Evolutionary conservation across 129 eudicot genomes (phyloP), one percentile per base, ranked within the genome.

Genomic region (Erigeron canadensis): DNA sequence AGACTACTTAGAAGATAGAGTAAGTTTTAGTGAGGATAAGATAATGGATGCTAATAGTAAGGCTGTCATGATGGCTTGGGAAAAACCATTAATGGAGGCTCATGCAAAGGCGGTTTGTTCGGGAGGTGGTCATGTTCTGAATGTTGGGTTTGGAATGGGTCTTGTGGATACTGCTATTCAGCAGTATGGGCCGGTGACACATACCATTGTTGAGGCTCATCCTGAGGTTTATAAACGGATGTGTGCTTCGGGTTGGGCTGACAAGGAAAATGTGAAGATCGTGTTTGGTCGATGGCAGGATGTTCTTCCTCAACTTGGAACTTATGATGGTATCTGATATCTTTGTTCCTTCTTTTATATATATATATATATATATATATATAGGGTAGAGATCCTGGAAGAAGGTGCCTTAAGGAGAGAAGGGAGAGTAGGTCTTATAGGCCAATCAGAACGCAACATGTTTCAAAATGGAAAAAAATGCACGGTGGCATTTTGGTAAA

Each of bases 41-140:
- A 79, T 94, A 58, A 90, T 94, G 99, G 99, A 94, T 69, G 71
- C 99, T 6, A 69, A 86, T 66, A 87, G 92, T 84, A 90, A 94
- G 75, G 99, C 97, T 59, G 83, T 94, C 19, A 90, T 94, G 99
- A 94, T 94, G 96, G 99, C 88, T 18, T 89, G 96, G 96, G 98
- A 93, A 87, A 87, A 84, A 76, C 96, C 96, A 55, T 71, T 89
- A 58, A 93, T 93, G 98, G 98, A 89, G 60, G 96, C 98, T 78
- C 98, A 93, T 75, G 98, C 96, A 4, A 93, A 89, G 77, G 98
- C 96, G 16, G 59, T 93, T 53, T 89, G 96, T 69, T 93, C 96
- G 12, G 71, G 78, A 51, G 96, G 96, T 3, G 96, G 98, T 44
- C 88, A 84, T 68, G 66, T 93, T 39, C 57, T 93, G 62, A 93